Evolutionary conservation across 495 filamentous ascomycete species (phyloP), one percentile per base, ranked within the genome.

Genomic region (Aspergillus panamensis): DNA sequence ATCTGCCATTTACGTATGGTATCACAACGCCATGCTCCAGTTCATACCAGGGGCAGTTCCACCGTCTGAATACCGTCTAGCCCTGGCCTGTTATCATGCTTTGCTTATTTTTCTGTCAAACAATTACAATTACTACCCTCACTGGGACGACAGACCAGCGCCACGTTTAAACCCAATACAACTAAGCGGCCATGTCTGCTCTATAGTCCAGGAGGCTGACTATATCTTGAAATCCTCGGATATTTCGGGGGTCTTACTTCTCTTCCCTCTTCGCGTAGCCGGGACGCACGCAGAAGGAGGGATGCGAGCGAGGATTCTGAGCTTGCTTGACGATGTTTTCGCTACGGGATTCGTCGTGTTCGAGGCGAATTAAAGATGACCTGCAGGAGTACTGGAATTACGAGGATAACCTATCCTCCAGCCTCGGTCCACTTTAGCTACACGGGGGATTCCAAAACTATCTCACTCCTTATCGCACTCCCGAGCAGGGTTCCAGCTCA

Each of bases 211-310:
- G 12, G 16, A 48, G 16, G 45, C 45, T 21, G 45, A 48, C 1
- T 20, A 48, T 29, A 48, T 48, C 16, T 48, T 48, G 45, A 48
- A 29, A 21, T 8, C 45, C 45, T 48, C 45, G 4, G 20, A 48
- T 48, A 29, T 48, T 29, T 48, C 45, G 45, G 21, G 16, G 16
- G 45, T 48, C 45, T 48, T 48, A 29, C 45, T 48, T 25, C 16
- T 48, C 21, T 48, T 48, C 45, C 45, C 45, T 21, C 45, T 48
- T 8, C 16, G 45, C 0, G 45, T 48, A 6, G 45, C 45, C 17
- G 45, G 45, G 45, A 48, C 45, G 20, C 45, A 48, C 2, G 45
- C 45, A 4, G 17, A 48, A 48, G 29, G 45, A 5, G 17, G 45
- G 45, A 48, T 25, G 17, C 45, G 20, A 29, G 16, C 19, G 16